Base-by-base conservation (phyloP, 139 green algal genomes). In the Monoraphidium neglectum region DNA sequence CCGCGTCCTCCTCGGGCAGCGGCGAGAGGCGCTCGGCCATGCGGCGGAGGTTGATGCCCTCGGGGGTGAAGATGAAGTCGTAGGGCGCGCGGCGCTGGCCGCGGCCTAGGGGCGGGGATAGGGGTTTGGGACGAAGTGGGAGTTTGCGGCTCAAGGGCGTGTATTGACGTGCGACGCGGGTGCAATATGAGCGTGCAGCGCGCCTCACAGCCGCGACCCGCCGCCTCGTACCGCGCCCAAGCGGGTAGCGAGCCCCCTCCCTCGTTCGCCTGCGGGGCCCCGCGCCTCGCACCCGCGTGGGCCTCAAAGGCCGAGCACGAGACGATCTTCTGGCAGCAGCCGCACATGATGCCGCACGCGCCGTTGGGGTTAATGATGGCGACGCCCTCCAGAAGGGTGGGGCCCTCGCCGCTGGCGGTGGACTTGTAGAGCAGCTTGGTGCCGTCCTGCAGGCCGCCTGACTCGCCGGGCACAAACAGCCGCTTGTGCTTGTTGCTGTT, bases 271-370 rank as follows among this genome's bases (percentile, higher is more conserved):
- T n/a, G n/a, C n/a, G n/a, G n/a, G 43, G 8, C 43, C 43, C 43
- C 8, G 8, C 43, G 32, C 82, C 82, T 47, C 87, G 63, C 36
- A 81, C 89, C 85, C 24, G 93, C 93, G 63, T 97, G 93, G 21
- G 82, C 77, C 83, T 98, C 94, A 78, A 98, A 98, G 68, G 84
- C 74, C 0, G 90, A 93, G 60, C 87, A 92, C 66, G 80, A 92
- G 49, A 94, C 77, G 30, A 98, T 83, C 51, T 78, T 70, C 71
- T 87, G 82, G 87, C 94, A 98, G 89, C 87, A 92, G 57, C 82
- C 83, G 79, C 94, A 98, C 35, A 88, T 82, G 81, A 98, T 98
- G 78, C 94, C 94, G 8, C 71, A 80, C 18, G 72, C 38, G 56
- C 81, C 82, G 18, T 71, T 28, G 8, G 68, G 68, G 16, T 75